These are phyloP conservation scores for Fomitopsis palustris DNA, from an alignment of 1,284 basidiomycete genomes.

Conservation along the genomic window DNA sequence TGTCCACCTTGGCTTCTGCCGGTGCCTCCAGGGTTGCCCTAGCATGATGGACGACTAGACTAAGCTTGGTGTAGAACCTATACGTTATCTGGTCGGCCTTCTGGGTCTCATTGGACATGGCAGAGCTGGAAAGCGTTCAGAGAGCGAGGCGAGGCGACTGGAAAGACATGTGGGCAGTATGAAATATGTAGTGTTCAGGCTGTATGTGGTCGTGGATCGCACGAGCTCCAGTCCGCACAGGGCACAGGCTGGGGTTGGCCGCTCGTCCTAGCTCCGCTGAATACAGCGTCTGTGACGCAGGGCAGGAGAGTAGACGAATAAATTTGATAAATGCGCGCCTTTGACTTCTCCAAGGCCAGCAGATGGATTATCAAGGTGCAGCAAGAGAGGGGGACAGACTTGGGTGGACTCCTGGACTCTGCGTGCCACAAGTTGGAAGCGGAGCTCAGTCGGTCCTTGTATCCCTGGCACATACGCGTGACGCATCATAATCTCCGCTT, in stretches of 20 bases:
- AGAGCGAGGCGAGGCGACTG: slow-evolving; percentile 17
- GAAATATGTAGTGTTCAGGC: slow-evolving; percentile 17
- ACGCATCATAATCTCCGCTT: too few relatives aligned
- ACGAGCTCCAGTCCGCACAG: slow-evolving; percentile 8
- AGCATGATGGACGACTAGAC: slow-evolving; percentile 67
- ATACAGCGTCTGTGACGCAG: neutral
- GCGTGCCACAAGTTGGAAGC: neutral
- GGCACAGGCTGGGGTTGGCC: neutral
- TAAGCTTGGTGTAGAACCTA: slow-evolving; percentile 76
- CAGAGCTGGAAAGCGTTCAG: slow-evolving; percentile 23
- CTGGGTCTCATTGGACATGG: slow-evolving; percentile 53
- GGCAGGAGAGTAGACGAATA: neutral
- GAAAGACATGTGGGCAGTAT: slow-evolving; percentile 28
- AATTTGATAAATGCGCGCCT: neutral
- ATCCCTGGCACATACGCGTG: neutral
- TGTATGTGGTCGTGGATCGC: slow-evolving; percentile 27
- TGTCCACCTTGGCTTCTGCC: slow-evolving; percentile 54
- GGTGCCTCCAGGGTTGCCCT: slow-evolving; percentile 49
- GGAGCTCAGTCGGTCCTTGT: neutral
- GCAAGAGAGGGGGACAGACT: neutral
- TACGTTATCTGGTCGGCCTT: slow-evolving; percentile 82
- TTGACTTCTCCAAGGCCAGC: neutral
- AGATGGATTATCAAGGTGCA: neutral
- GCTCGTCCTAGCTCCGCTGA: neutral
- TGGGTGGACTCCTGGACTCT: neutral